phyloP scores from a whole-genome alignment of 2,329 filamentous ascomycete species.

The Dryadomyces quercus-mongolicae region DNA sequence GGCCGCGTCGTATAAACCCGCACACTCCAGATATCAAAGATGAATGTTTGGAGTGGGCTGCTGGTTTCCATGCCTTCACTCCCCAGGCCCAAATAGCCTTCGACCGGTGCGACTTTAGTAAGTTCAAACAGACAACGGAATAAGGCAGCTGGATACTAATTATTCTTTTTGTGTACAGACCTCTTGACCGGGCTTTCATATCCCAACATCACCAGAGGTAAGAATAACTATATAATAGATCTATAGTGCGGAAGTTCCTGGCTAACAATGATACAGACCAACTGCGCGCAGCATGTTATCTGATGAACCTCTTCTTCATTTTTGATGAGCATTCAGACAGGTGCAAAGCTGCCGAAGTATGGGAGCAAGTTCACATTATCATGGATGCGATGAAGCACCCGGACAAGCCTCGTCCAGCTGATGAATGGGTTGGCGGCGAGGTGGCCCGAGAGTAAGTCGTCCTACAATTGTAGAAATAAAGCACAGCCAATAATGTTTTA shows the following conservation, averaged over 20 bases:
- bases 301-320: constrained; percentile 18
- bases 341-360: constrained; percentile 2
- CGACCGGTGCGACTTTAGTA: background rate
- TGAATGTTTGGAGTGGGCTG: background rate
- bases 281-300: constrained; percentile 11
- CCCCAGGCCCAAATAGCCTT: background rate
- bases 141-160: background rate
- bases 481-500: background rate
- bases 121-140: background rate
- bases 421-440: constrained; percentile 13
- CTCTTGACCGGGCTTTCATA: background rate
- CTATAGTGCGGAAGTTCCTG: background rate
- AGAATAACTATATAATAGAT: background rate
- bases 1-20: background rate
- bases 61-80: background rate
- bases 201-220: background rate
- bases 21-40: background rate
- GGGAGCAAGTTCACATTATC: constrained; percentile 7
- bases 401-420: constrained; percentile 8
- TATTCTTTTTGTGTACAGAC: background rate
- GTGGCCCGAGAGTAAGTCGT: constrained; percentile 12
- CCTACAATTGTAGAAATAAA: background rate
- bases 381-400: constrained; percentile 14
- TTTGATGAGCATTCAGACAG: constrained; percentile 16
- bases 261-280: constrained; percentile 5